These are phyloP conservation scores for Dictyostelium purpureum DNA, from an alignment of 78 protist genomes.

Conservation along the genomic window DNA sequence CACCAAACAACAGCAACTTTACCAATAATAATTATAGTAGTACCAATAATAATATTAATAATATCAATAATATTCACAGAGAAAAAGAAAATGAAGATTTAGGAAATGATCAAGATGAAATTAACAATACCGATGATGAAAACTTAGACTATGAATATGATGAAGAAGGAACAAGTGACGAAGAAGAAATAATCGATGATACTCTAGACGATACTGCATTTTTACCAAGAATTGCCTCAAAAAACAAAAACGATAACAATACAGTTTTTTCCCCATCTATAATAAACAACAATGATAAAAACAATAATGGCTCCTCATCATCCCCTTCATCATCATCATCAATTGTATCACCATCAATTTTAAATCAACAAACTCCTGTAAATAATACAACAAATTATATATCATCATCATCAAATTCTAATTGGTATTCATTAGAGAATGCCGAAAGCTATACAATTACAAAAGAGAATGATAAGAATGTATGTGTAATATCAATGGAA, in stretches of 20 bases:
- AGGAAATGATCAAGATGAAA: not conserved
- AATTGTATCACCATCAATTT: not conserved
- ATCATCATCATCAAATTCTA: not conserved
- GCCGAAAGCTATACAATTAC: not conserved
- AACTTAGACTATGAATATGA: not conserved
- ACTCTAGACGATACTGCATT: conserved; percentile 21
- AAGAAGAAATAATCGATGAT: conserved; percentile 18
- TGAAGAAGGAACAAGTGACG: not conserved
- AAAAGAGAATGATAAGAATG: conserved; percentile 3
- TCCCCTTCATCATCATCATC: not conserved
- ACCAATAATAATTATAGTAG: not conserved
- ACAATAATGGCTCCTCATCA: not conserved
- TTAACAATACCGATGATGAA: not conserved
- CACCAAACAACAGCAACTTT: not conserved
- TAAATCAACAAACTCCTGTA: not conserved
- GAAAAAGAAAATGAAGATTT: not conserved
- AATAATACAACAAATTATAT: not conserved
- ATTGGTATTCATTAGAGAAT: not conserved
- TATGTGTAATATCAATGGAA: not conserved
- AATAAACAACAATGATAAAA: not conserved
- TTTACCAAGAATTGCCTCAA: not conserved
- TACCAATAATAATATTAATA: not conserved
- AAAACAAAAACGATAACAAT: not conserved
- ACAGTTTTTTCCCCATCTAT: not conserved
- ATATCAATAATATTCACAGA: not conserved